phyloP scores from a whole-genome alignment of 2,329 filamentous ascomycete genomes.

The Botrytis aclada region DNA sequence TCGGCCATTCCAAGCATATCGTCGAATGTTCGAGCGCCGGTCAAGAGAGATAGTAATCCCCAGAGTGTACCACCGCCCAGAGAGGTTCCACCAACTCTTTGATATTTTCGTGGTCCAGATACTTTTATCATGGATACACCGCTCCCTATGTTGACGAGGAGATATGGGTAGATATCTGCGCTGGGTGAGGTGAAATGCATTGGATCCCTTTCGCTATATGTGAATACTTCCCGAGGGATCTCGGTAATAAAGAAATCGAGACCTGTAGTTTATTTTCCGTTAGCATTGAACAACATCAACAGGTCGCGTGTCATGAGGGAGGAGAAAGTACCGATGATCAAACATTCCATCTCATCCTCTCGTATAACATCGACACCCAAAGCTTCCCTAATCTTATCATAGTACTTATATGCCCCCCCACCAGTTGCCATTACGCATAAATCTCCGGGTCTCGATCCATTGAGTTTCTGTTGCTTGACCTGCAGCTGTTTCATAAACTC shows the following conservation, averaged over 20 bases:
- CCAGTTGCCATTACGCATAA: constrained; percentile 94
- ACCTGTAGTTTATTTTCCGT: constrained; percentile 47
- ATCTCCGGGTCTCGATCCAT: constrained; percentile 67
- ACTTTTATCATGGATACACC: constrained; percentile 98
- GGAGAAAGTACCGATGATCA: constrained; percentile 73
- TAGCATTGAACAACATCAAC: neutral
- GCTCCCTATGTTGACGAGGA: constrained; percentile 96
- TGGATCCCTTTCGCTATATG: constrained; percentile 84
- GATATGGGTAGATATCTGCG: constrained; percentile 89
- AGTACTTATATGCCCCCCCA: constrained; percentile 94
- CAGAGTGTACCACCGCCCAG: constrained; percentile 96
- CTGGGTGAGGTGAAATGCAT: constrained; percentile 81
- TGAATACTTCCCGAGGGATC: constrained; percentile 95
- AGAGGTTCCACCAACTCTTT: constrained; percentile 91
- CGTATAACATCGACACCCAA: constrained; percentile 83
- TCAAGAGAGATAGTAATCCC: constrained; percentile 88
- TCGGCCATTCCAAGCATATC: constrained; percentile 95
- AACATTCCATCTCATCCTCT: constrained; percentile 98
- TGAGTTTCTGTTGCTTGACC: constrained; percentile 72
- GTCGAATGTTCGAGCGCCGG: constrained; percentile 92
- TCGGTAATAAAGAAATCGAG: constrained; percentile 99
- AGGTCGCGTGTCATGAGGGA: neutral
- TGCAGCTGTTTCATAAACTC: constrained; percentile 86
- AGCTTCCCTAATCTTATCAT: constrained; percentile 81
- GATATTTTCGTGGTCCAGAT: constrained; percentile 78